Evolutionary conservation across 805 yeast species (phyloP), one percentile per base, ranked within the genome.

Genomic region (Middelhovenomyces tepae): DNA sequence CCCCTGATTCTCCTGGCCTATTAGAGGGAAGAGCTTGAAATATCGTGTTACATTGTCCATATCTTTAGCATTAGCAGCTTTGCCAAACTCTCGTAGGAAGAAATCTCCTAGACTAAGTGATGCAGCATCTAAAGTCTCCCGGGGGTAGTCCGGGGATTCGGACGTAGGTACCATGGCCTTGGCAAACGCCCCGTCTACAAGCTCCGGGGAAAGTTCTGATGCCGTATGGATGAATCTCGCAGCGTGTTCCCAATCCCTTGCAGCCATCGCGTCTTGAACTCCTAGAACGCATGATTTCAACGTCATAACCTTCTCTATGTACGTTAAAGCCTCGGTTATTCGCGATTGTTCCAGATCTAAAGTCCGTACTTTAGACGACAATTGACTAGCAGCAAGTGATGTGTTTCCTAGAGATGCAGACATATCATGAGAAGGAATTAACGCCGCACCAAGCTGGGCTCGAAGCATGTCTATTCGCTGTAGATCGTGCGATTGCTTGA

Each of bases 1-100:
- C 0, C 98, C 98, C 11, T 69, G 56, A 15, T 69, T 69, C 36
- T 73, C 72, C 50, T 78, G 72, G 5, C 83, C 83, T 25, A 91
- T 77, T 34, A 87, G 62, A 7, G 98, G 98, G 53, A 91, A 89
- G 45, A 86, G 60, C 47, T 81, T 80, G 60, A 89, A 91, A 53
- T 76, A 83, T 36, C 75, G 65, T 0, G 95, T 83, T 34, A 91
- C 60, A 35, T 73, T 65, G 28, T 71, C 75, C 35, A 83, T 83
- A 45, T 84, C 75, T 34, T 71, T 73, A 0, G 60, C 58, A 7
- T 59, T 54, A 1, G 95, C 80, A 1, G 95, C 94, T 26, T 65
- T 65, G 29, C 67, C 67, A 56, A 91, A 91, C 44, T 77, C 78
- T 7, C 60, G 49, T 22, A 65, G 57, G 47, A 87, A 85, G 2